phyloP scores from a whole-genome alignment of 306 rosid species.

The Vigna nakashimae region DNA sequence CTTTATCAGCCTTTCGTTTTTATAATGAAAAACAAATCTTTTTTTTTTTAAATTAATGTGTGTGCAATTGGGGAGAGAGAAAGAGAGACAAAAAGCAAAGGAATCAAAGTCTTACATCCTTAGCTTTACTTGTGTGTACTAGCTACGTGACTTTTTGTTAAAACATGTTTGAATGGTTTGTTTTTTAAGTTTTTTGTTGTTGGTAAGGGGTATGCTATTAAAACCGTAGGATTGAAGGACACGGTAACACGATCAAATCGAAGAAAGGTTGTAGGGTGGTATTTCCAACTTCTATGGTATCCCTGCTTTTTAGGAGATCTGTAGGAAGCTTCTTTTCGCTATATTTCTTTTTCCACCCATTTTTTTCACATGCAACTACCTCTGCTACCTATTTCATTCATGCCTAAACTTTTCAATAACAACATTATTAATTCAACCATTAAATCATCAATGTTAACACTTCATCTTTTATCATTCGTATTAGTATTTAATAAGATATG shows the following conservation, averaged over 20 bases:
- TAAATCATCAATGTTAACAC: no score
- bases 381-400: neutral
- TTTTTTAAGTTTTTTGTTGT: neutral
- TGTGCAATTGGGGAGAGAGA: conserved; percentile 6
- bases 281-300: neutral
- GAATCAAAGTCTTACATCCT: conserved; percentile 36
- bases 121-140: conserved; percentile 44
- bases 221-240: neutral
- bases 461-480: no score
- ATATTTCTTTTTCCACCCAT: neutral
- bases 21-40: neutral
- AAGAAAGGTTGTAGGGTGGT: neutral
- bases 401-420: no score
- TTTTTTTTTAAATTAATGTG: neutral
- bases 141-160: conserved; percentile 27
- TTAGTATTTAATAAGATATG: no score
- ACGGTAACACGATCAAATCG: conserved; percentile 26
- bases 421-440: no score
- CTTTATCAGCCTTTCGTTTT: conserved; percentile 39
- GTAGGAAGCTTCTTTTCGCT: conserved; percentile 32
- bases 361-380: neutral
- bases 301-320: conserved; percentile 31
- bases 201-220: neutral
- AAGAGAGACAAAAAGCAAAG: conserved; percentile 36
- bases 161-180: conserved; percentile 39